Conservation (phyloP, 2,329 filamentous ascomycete genomes). For the Exophiala oligosperma region DNA sequence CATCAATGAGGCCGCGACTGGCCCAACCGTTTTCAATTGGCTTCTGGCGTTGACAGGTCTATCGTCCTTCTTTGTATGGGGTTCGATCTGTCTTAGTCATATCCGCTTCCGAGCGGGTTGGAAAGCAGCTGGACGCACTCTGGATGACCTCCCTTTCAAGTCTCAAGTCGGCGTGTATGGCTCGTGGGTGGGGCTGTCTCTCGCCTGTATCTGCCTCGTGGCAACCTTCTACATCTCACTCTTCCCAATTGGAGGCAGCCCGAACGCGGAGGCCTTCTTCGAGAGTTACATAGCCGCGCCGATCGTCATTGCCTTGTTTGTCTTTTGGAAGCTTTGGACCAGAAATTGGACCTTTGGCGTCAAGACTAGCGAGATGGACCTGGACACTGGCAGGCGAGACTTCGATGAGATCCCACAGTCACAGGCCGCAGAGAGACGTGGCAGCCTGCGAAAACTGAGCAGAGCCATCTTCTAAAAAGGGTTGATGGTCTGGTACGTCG, state of each 20-base stretch:
- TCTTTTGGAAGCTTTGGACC: conserved; percentile 39
- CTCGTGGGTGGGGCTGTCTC: conserved; percentile 74
- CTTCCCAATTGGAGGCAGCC: conserved; percentile 62
- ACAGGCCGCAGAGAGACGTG: conserved; percentile 12
- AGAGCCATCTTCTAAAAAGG: conserved; percentile 13
- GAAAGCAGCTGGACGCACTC: conserved; percentile 65
- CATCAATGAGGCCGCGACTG: conserved; percentile 56
- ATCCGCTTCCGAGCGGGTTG: conserved; percentile 89
- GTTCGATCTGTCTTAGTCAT: conserved; percentile 48
- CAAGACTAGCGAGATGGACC: conserved; percentile 27
- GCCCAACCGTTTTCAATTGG: conserved; percentile 70
- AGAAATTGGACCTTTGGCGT: conserved; percentile 10
- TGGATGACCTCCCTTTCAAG: conserved; percentile 76
- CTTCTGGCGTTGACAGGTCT: conserved; percentile 75
- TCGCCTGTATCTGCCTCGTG: conserved; percentile 55
- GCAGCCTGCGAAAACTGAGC: conserved; percentile 16
- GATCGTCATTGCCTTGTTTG: conserved; percentile 56
- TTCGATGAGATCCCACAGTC: conserved; percentile 14
- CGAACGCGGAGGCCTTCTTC: conserved; percentile 68
- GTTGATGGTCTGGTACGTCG: neutral
- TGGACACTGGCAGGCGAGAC: conserved; percentile 80
- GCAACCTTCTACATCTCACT: conserved; percentile 89
- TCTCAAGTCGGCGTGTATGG: conserved; percentile 78
- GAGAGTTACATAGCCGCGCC: conserved; percentile 57
- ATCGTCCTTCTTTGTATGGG: conserved; percentile 73